These are phyloP conservation scores for Podospora sp. DNA, from an alignment of 495 filamentous ascomycete species.

Conservation along the genomic window DNA sequence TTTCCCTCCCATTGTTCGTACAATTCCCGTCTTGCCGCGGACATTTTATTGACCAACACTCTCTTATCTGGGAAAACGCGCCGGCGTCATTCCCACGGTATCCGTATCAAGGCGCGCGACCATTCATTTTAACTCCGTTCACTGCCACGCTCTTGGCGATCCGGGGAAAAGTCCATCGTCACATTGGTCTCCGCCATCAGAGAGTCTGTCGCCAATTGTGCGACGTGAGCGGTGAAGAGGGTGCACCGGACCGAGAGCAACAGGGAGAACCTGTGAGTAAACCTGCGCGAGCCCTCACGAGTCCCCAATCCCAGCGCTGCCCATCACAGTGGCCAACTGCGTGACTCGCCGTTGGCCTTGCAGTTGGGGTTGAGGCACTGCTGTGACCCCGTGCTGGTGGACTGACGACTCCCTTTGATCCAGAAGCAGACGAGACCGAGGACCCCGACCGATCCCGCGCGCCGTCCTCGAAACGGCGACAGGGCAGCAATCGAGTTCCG, in stretches of 20 bases:
- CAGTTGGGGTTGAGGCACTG: slow-evolving; percentile 1
- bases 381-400: background rate
- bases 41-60: background rate
- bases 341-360: background rate
- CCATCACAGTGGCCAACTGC: background rate
- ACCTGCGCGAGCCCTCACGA: background rate
- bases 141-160: slow-evolving; percentile 26
- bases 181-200: slow-evolving; percentile 12
- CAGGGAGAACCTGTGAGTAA: background rate
- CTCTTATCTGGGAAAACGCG: background rate
- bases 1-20: background rate
- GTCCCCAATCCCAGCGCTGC: background rate
- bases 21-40: background rate
- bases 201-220: background rate
- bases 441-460: background rate
- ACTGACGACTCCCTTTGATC: background rate
- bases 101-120: background rate
- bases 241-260: slow-evolving; percentile 2
- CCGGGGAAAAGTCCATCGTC: background rate
- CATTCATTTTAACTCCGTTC: slow-evolving; percentile 5
- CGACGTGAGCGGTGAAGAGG: background rate
- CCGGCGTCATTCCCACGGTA: background rate
- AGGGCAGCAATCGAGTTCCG: background rate
- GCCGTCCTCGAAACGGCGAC: background rate
- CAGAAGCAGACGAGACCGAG: slow-evolving; percentile 3